Conservation (phyloP, 78 protist species). For the Planoprotostelium fungivorum region DNA sequence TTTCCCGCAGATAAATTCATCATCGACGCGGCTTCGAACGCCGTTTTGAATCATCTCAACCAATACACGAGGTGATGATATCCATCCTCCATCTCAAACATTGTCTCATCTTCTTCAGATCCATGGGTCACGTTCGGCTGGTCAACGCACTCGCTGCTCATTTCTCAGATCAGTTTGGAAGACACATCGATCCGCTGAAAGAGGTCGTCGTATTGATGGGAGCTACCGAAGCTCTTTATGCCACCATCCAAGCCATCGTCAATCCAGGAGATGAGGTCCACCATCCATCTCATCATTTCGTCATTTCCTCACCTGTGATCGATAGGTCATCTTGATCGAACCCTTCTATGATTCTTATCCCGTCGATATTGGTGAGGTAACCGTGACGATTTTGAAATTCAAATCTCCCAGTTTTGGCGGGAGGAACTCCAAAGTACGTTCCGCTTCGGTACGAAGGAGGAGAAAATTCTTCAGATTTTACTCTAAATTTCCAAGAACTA, state of each 20-base stretch:
- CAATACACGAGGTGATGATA: constrained; percentile 75
- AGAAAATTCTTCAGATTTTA: constrained; percentile 17
- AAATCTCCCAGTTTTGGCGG: constrained; percentile 17
- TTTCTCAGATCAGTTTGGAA: constrained; percentile 37
- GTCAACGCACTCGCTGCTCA: constrained; percentile 40
- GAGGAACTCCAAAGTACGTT: constrained; percentile 40
- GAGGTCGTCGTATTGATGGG: constrained; percentile 55
- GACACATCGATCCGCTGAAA: constrained; percentile 37
- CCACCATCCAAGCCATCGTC: constrained; percentile 50
- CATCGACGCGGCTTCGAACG: constrained; percentile 20
- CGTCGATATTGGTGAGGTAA: constrained; percentile 24
- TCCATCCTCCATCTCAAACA: too few species aligned
- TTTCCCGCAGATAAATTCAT: constrained; percentile 55
- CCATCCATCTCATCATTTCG: too few species aligned
- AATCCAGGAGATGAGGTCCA: constrained; percentile 83
- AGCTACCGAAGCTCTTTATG: constrained; percentile 60
- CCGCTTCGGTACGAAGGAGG: constrained; percentile 18
- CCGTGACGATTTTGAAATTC: too few species aligned
- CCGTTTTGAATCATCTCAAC: constrained; percentile 34
- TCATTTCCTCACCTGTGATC: too few species aligned
- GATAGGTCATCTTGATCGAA: constrained; percentile 77
- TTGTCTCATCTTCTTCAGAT: too few species aligned
- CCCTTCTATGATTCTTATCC: constrained; percentile 80
- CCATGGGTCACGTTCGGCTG: constrained; percentile 55
- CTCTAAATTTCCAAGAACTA: constrained; percentile 42